Base-by-base conservation (phyloP, 768 basidiomycete genomes). In the Favolaschia claudopus region DNA sequence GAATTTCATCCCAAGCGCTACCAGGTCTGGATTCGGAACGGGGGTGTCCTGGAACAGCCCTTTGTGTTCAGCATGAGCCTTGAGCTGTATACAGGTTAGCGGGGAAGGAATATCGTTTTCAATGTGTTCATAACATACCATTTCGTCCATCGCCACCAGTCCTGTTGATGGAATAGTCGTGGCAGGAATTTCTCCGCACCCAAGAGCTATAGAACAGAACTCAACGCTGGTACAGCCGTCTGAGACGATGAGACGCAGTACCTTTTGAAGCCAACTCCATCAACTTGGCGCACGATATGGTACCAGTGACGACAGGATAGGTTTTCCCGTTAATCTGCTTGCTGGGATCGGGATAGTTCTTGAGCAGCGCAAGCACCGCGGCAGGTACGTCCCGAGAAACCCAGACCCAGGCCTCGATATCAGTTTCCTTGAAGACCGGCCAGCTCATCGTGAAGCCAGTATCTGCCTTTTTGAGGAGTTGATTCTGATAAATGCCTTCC, bases 21-120 rank as follows among this genome's bases (percentile, higher is more conserved):
- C 46, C 24, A 57, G 46, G 31, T 49, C 55, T 31, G 55, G 55
- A 32, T 57, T 57, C 8, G 55, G 46, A 1, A 49, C 32, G 17
- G 55, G 38, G 1, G 55, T 57, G 24, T 15, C 38, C 4, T 27
- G 31, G 24, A 39, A 56, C 4, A 47, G 29, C 1, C 55, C 55
- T 20, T 32, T 28, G 45, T 33, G 48, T 7, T 56, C 37, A 5
- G 29, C 55, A 14, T 39, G 55, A 2, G 38, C 37, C 7, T 19
- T 12, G 22, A 17, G 48, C 55, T 56, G 22, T 9, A n/a, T n/a
- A n/a, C n/a, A n/a, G n/a, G n/a, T n/a, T n/a, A n/a, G n/a, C n/a
- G n/a, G n/a, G 15, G 3, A 1, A 19, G 13, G 34, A 9, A 15
- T 5, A n/a, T 28, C n/a, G n/a, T n/a, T n/a, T n/a, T n/a, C n/a